Conservation (phyloP, 352 stramenopile species). For the Sclerospora graminicola region DNA sequence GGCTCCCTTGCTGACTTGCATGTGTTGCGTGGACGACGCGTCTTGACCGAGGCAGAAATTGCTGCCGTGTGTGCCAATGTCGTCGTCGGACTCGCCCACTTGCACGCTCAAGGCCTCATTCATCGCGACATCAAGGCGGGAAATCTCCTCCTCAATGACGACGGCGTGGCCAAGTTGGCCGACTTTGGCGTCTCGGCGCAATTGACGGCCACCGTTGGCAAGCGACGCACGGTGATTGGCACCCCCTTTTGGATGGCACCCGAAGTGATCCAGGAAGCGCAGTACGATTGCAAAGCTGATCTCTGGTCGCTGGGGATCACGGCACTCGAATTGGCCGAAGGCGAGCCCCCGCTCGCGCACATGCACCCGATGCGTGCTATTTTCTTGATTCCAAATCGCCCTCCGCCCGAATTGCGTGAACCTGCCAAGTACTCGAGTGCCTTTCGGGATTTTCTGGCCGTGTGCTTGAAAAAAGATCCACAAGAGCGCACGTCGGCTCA, state of each 20-base stretch:
- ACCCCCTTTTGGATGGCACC: slow-evolving; percentile 98
- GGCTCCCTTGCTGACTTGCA: no score
- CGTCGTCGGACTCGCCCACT: slow-evolving; percentile 64
- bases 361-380: no score
- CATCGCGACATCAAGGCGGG: slow-evolving; percentile 78
- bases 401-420: no score
- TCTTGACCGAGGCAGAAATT: no score
- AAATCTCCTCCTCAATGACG: slow-evolving; percentile 70
- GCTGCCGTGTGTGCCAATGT: no score
- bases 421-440: no score
- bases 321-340: slow-evolving; percentile 97
- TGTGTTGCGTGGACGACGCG: no score
- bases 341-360: slow-evolving; percentile 90
- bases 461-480: no score
- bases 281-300: slow-evolving; percentile 96
- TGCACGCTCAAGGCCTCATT: slow-evolving; percentile 79
- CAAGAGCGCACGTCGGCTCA: no score
- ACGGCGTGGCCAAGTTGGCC: slow-evolving; percentile 69
- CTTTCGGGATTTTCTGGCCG: no score
- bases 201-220: slow-evolving; percentile 95
- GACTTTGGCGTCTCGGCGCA: slow-evolving; percentile 88
- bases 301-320: slow-evolving; percentile 99
- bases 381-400: no score
- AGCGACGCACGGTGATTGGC: slow-evolving; percentile 96
- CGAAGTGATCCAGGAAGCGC: slow-evolving; percentile 67